Percentiles rank a stretch among this genome's conserved stretches.
phyloP scores from a whole-genome alignment of 192 early-diverging fungal genomes.

The Coemansia sp. region DNA sequence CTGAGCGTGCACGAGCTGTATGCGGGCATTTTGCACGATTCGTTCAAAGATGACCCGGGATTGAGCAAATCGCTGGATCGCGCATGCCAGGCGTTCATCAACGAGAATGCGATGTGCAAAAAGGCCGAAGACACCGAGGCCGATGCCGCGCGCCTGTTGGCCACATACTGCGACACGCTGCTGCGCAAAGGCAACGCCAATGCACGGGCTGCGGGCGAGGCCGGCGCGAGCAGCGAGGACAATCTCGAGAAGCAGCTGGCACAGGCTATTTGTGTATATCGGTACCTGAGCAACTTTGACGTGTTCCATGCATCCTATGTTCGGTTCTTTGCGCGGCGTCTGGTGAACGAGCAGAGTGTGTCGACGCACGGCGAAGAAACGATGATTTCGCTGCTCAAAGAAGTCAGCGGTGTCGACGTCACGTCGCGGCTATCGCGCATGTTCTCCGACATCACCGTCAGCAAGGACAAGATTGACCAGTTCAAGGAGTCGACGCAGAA shows the following conservation, averaged over 20 bases:
- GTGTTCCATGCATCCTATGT: conserved; percentile 98
- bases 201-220: conserved; percentile 33
- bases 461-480: conserved; percentile 82
- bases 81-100: conserved; percentile 92
- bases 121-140: conserved; percentile 37
- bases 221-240: conserved; percentile 45
- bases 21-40: conserved; percentile 66
- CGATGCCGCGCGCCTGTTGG: conserved; percentile 85
- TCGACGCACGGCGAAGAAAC: conserved; percentile 89
- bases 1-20: conserved; percentile 87
- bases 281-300: conserved; percentile 96
- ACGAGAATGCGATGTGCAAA: conserved; percentile 82
- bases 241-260: conserved; percentile 53
- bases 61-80: conserved; percentile 91
- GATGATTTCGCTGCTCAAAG: conserved; percentile 91
- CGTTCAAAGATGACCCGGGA: conserved; percentile 75
- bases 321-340: conserved; percentile 87
- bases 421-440: conserved; percentile 92
- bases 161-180: conserved; percentile 85
- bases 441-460: conserved; percentile 91
- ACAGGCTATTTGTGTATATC: conserved; percentile 83
- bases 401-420: conserved; percentile 93
- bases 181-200: conserved; percentile 69
- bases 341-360: conserved; percentile 84
- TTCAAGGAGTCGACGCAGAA: conserved; percentile 66